Base-by-base conservation (phyloP, 2,329 filamentous ascomycete genomes). In the Diaporthe vaccinii region DNA sequence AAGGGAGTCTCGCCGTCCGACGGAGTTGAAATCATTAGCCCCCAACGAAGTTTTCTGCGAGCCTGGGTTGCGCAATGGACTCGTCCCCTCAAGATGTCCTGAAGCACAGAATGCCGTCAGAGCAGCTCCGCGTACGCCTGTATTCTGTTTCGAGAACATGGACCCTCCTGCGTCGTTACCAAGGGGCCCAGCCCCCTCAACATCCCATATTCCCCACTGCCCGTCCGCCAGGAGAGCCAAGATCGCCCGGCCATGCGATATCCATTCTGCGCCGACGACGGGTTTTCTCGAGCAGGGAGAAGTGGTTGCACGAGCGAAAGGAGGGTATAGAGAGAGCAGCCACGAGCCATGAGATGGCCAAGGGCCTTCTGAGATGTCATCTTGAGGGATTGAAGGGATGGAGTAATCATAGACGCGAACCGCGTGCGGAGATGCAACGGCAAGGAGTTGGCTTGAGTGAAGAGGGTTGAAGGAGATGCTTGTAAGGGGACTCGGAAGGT, bases 141-240 rank as follows among this genome's bases (percentile, higher is more conserved):
- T 83, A 74, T 86, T 86, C 44, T 89, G 83, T 78, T 87, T 89
- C 55, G 85, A 87, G 34, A 90, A 86, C 5, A 91, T 81, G 0
- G 85, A 81, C 75, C 86, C 81, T 65, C 86, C 81, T 79, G 78
- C 61, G 76, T 78, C 58, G 20, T 58, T 71, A 1, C 78, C 74
- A 49, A 86, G 81, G 2, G 90, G 89, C 53, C 88, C 88, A 41
- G 86, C 86, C 10, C 90, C 89, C 76, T 92, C 90, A 59, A 93
- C 86, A 78, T 93, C 91, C 91, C 91, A 93, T 46, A 93, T 89
- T 20, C 90, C 91, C 91, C 91, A 93, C 80, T 91, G 91, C 9
- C 91, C 91, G 78, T 93, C 91, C 1, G 89, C 88, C 4, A 93
- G 84, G 3, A 93, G 84, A 1, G 86, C 85, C 55, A 93, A 83